phyloP scores from a whole-genome alignment of 495 filamentous ascomycete genomes.

The Penicillium coffeae region DNA sequence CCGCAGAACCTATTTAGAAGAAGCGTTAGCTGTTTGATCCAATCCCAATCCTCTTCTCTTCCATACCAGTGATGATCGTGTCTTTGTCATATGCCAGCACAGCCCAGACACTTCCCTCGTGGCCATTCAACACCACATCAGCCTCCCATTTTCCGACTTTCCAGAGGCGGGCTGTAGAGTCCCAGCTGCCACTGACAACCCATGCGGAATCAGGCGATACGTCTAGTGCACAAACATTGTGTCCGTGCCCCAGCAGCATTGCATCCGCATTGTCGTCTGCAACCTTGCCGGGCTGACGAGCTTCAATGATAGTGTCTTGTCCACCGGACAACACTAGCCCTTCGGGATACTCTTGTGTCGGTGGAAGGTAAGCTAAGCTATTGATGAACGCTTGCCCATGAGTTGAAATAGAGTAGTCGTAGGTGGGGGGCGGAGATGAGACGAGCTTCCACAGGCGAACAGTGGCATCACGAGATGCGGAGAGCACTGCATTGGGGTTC shows the following conservation, averaged over 20 bases:
- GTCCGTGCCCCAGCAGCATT: slow-evolving; percentile 77
- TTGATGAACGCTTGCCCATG: slow-evolving; percentile 83
- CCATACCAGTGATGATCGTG: slow-evolving; percentile 73
- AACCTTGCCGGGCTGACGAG: slow-evolving; percentile 62
- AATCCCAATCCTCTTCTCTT: background rate
- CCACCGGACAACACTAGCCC: slow-evolving; percentile 85
- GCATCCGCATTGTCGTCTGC: slow-evolving; percentile 75
- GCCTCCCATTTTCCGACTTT: slow-evolving; percentile 70
- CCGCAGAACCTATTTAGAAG: slow-evolving; percentile 63
- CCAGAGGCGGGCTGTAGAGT: slow-evolving; percentile 80
- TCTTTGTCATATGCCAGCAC: slow-evolving; percentile 78
- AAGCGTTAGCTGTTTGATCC: background rate
- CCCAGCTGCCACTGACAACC: slow-evolving; percentile 95
- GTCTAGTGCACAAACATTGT: slow-evolving; percentile 86
- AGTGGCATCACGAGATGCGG: slow-evolving; percentile 86
- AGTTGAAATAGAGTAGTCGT: slow-evolving; percentile 69
- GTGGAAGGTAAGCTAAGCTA: slow-evolving; percentile 69
- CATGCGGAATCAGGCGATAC: slow-evolving; percentile 62
- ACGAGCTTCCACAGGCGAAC: slow-evolving; percentile 80
- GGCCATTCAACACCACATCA: slow-evolving; percentile 65
- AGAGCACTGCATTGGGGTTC: slow-evolving; percentile 64
- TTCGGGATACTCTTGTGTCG: slow-evolving; percentile 65
- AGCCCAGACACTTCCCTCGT: slow-evolving; percentile 82
- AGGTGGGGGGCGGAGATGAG: slow-evolving; percentile 61
- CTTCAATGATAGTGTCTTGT: slow-evolving; percentile 89